A percentile compares a stretch with the other conserved stretches of the same genome.
Conservation (phyloP, 2,329 filamentous ascomycete species). For the Diaporthe citriasiana region DNA sequence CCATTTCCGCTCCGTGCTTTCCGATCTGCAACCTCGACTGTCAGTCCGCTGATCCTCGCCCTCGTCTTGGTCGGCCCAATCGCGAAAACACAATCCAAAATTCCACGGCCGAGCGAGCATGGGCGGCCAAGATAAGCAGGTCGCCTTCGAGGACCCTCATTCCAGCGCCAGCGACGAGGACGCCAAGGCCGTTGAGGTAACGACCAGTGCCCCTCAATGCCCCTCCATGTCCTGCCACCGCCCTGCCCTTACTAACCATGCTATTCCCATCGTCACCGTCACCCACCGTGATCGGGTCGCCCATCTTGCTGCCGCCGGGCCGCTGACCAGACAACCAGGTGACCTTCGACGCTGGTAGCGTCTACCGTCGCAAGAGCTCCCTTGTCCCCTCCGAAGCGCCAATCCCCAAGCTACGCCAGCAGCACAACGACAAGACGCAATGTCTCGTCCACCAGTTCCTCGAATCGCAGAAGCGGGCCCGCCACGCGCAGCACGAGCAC, state of each 20-base stretch:
- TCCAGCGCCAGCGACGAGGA: conserved; percentile 67
- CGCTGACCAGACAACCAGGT: conserved; percentile 58
- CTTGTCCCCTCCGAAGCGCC: conserved; percentile 67
- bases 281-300: not conserved
- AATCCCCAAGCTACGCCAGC: conserved; percentile 52
- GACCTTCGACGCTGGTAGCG: conserved; percentile 72
- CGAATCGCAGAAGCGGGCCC: conserved; percentile 65
- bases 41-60: conserved; percentile 19
- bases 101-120: conserved; percentile 24
- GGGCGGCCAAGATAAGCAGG: conserved; percentile 47
- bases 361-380: conserved; percentile 76
- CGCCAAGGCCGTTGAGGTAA: conserved; percentile 65
- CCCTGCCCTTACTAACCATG: no score
- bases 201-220: conserved; percentile 34
- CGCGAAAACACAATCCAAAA: not conserved
- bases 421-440: conserved; percentile 61
- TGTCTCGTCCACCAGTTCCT: conserved; percentile 77
- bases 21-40: conserved; percentile 26
- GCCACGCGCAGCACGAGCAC: conserved; percentile 44
- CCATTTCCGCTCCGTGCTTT: conserved; percentile 8
- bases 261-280: no score
- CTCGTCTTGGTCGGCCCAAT: not conserved
- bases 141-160: conserved; percentile 49
- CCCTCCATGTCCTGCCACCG: conserved; percentile 7
- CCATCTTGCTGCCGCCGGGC: not conserved